Conservation (phyloP, 306 rosid species). For the Sindora glabra region DNA sequence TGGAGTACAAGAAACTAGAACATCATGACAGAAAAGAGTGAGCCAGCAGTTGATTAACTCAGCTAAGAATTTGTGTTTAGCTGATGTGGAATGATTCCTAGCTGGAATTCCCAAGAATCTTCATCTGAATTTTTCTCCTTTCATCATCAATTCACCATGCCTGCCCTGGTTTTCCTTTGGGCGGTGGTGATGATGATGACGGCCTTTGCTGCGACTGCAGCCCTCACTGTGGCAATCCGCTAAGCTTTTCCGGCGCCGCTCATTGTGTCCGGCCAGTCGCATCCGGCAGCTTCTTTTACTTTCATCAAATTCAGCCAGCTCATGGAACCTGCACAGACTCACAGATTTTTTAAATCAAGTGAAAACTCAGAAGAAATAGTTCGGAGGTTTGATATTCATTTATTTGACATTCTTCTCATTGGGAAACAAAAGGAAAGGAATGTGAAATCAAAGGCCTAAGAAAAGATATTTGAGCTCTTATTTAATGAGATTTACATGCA, state of each 20-base stretch:
- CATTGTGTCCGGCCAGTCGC: constrained; percentile 80
- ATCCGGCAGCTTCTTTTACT: constrained; percentile 85
- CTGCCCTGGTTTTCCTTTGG: constrained; percentile 27
- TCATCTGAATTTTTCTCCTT: constrained; percentile 34
- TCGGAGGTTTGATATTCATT: neutral
- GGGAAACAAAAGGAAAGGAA: no score
- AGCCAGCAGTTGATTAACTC: no score
- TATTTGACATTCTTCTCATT: no score
- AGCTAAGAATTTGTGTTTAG: constrained; percentile 19
- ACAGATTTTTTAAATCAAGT: no score
- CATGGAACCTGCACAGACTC: constrained; percentile 87
- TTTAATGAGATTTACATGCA: no score
- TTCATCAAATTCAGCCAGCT: constrained; percentile 72
- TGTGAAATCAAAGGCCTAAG: no score
- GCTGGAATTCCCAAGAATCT: constrained; percentile 36
- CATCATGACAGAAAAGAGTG: constrained; percentile 95
- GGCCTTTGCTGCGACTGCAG: constrained; percentile 28
- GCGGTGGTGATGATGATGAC: no score
- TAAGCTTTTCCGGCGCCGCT: constrained; percentile 62
- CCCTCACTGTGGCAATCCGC: constrained; percentile 43
- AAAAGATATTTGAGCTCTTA: no score
- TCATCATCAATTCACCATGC: constrained; percentile 37
- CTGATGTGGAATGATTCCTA: constrained; percentile 47
- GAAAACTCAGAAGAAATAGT: no score
- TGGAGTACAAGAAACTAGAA: no score